Conservation (phyloP, 805 yeast species). For the Priceomyces castillae region DNA sequence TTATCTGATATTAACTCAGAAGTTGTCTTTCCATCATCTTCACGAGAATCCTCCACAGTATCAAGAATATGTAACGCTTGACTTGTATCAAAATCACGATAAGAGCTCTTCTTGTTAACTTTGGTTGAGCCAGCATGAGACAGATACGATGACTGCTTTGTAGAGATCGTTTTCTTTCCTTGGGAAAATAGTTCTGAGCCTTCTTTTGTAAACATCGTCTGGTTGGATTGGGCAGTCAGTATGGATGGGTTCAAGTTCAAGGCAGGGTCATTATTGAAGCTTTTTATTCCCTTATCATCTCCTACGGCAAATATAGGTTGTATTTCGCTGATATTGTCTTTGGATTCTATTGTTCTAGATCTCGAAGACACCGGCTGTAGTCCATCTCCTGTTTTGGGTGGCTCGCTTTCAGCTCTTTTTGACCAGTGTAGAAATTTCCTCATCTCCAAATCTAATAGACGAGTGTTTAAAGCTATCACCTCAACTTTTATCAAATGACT, state of each 20-base stretch:
- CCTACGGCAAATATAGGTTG: constrained; percentile 29
- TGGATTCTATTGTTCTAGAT: constrained; percentile 19
- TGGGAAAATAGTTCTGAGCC: constrained; percentile 32
- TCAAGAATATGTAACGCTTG: constrained; percentile 40
- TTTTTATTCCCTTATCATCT: neutral
- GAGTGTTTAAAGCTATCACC: too few species aligned
- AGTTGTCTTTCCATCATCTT: constrained; percentile 16
- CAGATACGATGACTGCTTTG: constrained; percentile 36
- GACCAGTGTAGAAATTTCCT: constrained; percentile 14
- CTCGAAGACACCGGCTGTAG: neutral
- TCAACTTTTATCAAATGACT: too few species aligned
- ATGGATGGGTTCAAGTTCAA: constrained; percentile 39
- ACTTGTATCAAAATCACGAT: constrained; percentile 21
- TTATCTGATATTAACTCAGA: constrained; percentile 30
- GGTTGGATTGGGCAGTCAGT: constrained; percentile 15
- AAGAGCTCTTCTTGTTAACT: neutral
- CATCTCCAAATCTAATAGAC: too few species aligned
- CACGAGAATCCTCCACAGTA: constrained; percentile 26
- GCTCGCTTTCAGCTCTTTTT: constrained; percentile 1
- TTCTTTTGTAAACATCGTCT: constrained; percentile 24
- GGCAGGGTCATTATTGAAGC: constrained; percentile 28
- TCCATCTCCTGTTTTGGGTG: constrained; percentile 1
- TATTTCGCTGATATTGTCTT: constrained; percentile 29
- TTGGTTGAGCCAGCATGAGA: neutral
- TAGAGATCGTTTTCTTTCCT: constrained; percentile 33